Base-by-base conservation (phyloP, 495 filamentous ascomycete genomes). In the Aspergillus cavernicola region DNA sequence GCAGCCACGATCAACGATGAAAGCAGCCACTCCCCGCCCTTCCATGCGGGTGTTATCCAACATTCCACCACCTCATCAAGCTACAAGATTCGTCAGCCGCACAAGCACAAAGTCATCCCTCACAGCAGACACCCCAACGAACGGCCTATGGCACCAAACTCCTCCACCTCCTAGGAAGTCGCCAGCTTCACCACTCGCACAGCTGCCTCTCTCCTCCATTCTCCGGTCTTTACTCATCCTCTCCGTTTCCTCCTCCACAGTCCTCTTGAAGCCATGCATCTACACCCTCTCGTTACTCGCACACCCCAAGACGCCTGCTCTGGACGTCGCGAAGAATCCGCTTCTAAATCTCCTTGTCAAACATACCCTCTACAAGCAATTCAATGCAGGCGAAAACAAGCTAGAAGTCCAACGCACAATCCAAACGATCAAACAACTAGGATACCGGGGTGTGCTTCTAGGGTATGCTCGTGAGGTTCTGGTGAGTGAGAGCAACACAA, bases 141-240 rank as follows among this genome's bases (percentile, higher is more conserved):
- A 45, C 53, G 62, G 53, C 33, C 10, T 63, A 45, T 60, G 56
- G 53, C 63, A 68, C 15, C 59, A 62, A 33, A 8, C 41, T 43
- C 40, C 55, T 32, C 36, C 47, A 12, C 38, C 55, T 2, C 52
- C 54, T 12, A 55, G 59, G 57, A 50, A 53, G 13, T 19, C 44
- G 26, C 20, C 36, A 7, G 12, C 20, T 33, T 66, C 83, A 5
- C 83, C 87, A 4, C 69, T 96, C 23, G 81, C 86, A 3, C 77
- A 87, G 38, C 78, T 97, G 29, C 89, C 92, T 3, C 70, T 90
- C 0, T 80, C 79, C 13, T 83, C 77, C 19, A 76, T 97, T 40
- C 67, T 96, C 37, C 87, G 92, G 22, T 91, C 89, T 8, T 75
- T 92, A 53, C 74, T 88, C 51, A 87, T 90, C 12, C 86, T 88